phyloP scores from a whole-genome alignment of 1,284 basidiomycete genomes.

The Apiotrichum veenhuisii region DNA sequence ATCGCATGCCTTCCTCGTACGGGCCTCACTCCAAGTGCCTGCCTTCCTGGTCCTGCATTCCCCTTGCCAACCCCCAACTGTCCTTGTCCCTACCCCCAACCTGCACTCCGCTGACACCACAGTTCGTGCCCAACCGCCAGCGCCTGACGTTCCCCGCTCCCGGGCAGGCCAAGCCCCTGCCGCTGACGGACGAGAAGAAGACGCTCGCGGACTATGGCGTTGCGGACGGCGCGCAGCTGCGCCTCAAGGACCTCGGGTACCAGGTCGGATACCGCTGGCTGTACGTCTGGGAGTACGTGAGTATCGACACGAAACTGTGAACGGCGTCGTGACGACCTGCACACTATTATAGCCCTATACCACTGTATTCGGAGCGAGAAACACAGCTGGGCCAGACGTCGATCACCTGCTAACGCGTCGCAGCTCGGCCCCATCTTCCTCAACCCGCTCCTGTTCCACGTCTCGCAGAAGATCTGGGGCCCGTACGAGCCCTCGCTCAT shows the following conservation, averaged over 20 bases:
- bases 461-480: slow-evolving; percentile 48
- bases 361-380: too few species aligned
- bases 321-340: too few species aligned
- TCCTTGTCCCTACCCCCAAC: too few species aligned
- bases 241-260: slow-evolving; percentile 79
- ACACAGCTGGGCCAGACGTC: too few species aligned
- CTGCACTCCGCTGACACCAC: background rate
- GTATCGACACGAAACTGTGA: slow-evolving; percentile 36
- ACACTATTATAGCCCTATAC: too few species aligned
- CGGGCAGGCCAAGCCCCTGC: slow-evolving; percentile 47
- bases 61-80: too few species aligned
- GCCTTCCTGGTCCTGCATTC: too few species aligned
- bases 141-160: slow-evolving; percentile 56
- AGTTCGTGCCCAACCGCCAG: slow-evolving; percentile 71
- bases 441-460: slow-evolving; percentile 80
- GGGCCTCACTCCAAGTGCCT: too few species aligned
- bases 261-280: slow-evolving; percentile 83
- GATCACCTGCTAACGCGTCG: slow-evolving; percentile 8
- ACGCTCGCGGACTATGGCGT: slow-evolving; percentile 61
- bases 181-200: slow-evolving; percentile 61
- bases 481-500: slow-evolving; percentile 34
- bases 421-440: slow-evolving; percentile 86
- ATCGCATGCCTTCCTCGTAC: too few species aligned
- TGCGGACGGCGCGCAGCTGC: slow-evolving; percentile 57
- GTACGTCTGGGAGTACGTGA: slow-evolving; percentile 85